Percentiles rank a stretch among this genome's conserved stretches.
Conservation (phyloP, 345 rosid species). For the Odontarrhena argentea region DNA sequence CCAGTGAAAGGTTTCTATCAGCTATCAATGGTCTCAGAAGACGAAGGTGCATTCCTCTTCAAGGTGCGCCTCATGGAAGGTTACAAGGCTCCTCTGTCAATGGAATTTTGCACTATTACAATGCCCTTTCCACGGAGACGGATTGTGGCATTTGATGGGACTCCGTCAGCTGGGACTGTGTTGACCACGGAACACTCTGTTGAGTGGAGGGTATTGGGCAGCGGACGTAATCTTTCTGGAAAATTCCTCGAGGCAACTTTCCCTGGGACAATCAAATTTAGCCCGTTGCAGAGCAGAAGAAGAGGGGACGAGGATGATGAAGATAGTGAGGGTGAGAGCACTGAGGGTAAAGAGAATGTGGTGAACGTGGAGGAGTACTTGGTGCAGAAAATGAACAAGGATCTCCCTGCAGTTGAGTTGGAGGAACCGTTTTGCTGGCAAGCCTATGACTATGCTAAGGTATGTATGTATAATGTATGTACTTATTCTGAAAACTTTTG, state of each 20-base stretch:
- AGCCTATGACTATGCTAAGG: constrained; percentile 90
- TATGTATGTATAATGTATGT: constrained; percentile 18
- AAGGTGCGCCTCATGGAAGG: constrained; percentile 88
- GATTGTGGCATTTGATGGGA: constrained; percentile 78
- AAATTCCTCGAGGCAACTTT: constrained; percentile 84
- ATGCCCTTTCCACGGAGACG: constrained; percentile 94
- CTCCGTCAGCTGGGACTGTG: constrained; percentile 82
- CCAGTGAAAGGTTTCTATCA: constrained; percentile 95
- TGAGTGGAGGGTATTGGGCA: constrained; percentile 82
- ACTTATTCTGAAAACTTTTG: background rate
- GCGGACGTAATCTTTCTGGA: constrained; percentile 78
- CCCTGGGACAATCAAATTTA: constrained; percentile 89
- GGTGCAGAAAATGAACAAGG: constrained; percentile 82
- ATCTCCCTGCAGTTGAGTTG: constrained; percentile 81
- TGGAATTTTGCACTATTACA: constrained; percentile 85
- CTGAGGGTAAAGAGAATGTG: constrained; percentile 61
- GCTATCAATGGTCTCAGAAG: constrained; percentile 94
- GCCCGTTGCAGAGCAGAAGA: constrained; percentile 70
- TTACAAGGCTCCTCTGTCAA: constrained; percentile 72
- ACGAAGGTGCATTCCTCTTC: constrained; percentile 93
- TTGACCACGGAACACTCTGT: constrained; percentile 78
- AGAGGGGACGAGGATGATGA: constrained; percentile 55
- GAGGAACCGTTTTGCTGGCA: constrained; percentile 98
- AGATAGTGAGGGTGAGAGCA: constrained; percentile 68
- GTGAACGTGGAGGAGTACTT: constrained; percentile 75